Base-by-base conservation (phyloP, 371 early-diverging fungal species). In the Mortierella sp. region DNA sequence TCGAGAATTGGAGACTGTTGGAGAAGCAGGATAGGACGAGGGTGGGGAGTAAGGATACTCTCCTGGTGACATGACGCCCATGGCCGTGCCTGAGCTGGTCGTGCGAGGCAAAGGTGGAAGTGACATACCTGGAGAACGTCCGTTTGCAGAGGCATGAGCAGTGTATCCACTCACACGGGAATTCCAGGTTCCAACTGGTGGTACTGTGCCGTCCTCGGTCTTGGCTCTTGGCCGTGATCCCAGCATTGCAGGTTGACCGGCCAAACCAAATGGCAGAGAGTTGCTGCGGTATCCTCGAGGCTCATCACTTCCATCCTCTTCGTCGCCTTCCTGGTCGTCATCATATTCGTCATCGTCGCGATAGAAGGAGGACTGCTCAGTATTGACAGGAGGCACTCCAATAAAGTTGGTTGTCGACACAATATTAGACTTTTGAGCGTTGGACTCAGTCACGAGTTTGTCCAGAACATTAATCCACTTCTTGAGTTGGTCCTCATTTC, bases 401-500 rank as follows among this genome's bases (percentile, higher is more conserved):
- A 68, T 45, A 74, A 83, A 59, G 80, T 74, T 74, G 67, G 74
- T 79, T 19, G 74, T 79, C 58, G 80, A 74, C 35, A 71, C 81
- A 55, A 80, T 68, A 57, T 67, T 66, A 31, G 71, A 57, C 49
- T 68, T 70, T 37, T 71, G 65, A 1, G 81, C 64, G 17, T 62
- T 73, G 4, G 76, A 62, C 51, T 70, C 76, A 12, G 22, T 53
- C 31, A 76, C 77, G 12, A 76, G 68, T 61, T 60, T 71, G 2
- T 76, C 77, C 12, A 76, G 56, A 13, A 56, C 66, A 19, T 15
- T 13, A 78, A 92, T 89, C 98, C 99, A 99, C 64, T 93, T 84
- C 59, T 89, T 91, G 26, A 95, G 88, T 78, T 97, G 96, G 68
- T 99, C 99, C 70, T 93, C 94, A 66, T 64, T 69, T 23, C 71